phyloP scores from a whole-genome alignment of 306 rosid species.

The Psophocarpus tetragonolobus region DNA sequence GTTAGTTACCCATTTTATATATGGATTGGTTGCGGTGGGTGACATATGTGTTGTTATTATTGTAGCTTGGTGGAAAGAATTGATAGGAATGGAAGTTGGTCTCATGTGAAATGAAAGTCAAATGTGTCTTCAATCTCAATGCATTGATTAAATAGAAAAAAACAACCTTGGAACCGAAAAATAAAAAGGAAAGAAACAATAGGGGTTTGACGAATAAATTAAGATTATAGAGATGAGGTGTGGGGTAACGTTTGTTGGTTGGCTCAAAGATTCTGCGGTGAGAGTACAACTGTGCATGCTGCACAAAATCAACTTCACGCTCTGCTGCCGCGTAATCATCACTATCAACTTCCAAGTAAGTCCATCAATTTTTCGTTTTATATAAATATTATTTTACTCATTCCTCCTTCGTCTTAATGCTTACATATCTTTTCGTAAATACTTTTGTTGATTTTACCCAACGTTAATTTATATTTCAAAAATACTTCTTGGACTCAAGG shows the following conservation, averaged over 20 bases:
- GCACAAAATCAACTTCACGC: slow-evolving; percentile 4
- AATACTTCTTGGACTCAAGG: too few species aligned
- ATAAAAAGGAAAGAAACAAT: neutral
- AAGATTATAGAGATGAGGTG: neutral
- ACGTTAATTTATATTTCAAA: too few species aligned
- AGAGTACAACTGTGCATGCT: slow-evolving; percentile 6
- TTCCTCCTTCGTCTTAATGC: too few species aligned
- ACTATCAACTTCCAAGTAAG: neutral
- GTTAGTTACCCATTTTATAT: neutral
- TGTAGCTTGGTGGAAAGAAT: slow-evolving; percentile 20
- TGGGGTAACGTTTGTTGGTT: neutral
- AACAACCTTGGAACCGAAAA: slow-evolving; percentile 6
- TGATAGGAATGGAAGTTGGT: slow-evolving; percentile 11
- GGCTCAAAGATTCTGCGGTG: slow-evolving; percentile 20
- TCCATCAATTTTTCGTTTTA: too few species aligned
- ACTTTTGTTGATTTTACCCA: too few species aligned
- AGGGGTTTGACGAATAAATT: too few species aligned
- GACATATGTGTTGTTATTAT: slow-evolving; percentile 17
- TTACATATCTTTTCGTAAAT: too few species aligned
- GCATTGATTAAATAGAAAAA: neutral
- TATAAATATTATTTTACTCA: too few species aligned
- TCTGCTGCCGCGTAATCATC: neutral
- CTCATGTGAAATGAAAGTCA: slow-evolving; percentile 29
- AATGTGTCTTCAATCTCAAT: slow-evolving; percentile 38
- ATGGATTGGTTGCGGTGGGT: slow-evolving; percentile 18